Percentiles rank a stretch among this genome's conserved stretches.
Evolutionary conservation across 2,329 filamentous ascomycete genomes (phyloP).

Genomic region (Diplodia mutila): DNA sequence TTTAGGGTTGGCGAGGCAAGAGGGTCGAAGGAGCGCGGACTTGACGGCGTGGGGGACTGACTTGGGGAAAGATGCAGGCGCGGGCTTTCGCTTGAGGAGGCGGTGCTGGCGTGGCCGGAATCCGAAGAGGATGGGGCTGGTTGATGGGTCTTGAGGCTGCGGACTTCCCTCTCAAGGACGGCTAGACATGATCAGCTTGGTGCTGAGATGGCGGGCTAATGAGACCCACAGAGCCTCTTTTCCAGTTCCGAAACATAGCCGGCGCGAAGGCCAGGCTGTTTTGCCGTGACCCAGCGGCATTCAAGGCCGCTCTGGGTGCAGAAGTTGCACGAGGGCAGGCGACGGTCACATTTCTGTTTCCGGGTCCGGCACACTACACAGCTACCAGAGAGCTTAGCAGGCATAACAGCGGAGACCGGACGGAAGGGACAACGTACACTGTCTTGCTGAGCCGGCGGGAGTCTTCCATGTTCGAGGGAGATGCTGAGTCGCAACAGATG

Average conservation of each 20-base stretch:
- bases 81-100: conserved; percentile 17
- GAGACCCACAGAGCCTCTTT: conserved; percentile 38
- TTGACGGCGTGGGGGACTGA: neutral
- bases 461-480: neutral
- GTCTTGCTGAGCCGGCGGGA: conserved; percentile 30
- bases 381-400: conserved; percentile 23
- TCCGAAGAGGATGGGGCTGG: conserved; percentile 19
- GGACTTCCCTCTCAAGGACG: conserved; percentile 32
- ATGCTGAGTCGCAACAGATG: conserved; percentile 7
- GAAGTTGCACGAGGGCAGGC: conserved; percentile 33
- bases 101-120: neutral
- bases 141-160: conserved; percentile 29
- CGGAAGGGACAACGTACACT: conserved; percentile 28
- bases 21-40: conserved; percentile 29
- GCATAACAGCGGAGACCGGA: neutral
- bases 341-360: conserved; percentile 35
- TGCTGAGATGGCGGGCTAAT: neutral
- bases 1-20: conserved; percentile 27
- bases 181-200: conserved; percentile 29
- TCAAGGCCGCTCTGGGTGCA: conserved; percentile 31
- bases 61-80: neutral
- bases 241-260: conserved; percentile 47
- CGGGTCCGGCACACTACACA: conserved; percentile 35
- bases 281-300: conserved; percentile 32
- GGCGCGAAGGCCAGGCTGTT: conserved; percentile 47